Evolutionary conservation across 352 stramenopile species (phyloP).

Genomic region (Globisporangium sylvaticum): DNA sequence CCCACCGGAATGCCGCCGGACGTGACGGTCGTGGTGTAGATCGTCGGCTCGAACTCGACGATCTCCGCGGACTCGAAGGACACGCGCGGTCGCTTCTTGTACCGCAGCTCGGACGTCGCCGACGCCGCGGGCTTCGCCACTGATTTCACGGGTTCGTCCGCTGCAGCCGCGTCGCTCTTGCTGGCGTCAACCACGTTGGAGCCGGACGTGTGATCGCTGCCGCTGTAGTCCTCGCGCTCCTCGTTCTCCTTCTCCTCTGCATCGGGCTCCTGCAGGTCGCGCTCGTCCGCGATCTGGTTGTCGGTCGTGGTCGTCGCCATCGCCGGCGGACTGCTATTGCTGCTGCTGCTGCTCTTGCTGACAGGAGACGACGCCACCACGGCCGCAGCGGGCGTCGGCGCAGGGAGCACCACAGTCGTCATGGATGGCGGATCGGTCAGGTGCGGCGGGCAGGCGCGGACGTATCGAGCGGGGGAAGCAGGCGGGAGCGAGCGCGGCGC

Average conservation of each 20-base stretch:
- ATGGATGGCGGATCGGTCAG: constrained; percentile 19
- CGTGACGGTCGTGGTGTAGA: constrained; percentile 79
- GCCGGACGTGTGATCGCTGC: not conserved
- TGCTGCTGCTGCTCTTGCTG: constrained; percentile 18
- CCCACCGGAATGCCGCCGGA: constrained; percentile 63
- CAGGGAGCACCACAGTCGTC: constrained; percentile 52
- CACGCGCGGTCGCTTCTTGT: constrained; percentile 65
- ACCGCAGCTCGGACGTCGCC: constrained; percentile 22
- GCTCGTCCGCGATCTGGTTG: not conserved
- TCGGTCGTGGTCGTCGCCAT: constrained; percentile 13
- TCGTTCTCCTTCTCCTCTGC: constrained; percentile 25
- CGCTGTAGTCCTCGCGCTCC: constrained; percentile 8
- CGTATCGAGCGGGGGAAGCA: not conserved
- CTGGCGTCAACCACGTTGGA: not conserved
- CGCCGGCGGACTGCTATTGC: constrained; percentile 17
- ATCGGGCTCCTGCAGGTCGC: constrained; percentile 15
- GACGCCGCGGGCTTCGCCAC: constrained; percentile 6
- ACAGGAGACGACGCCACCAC: constrained; percentile 14
- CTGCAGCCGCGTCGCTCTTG: not conserved
- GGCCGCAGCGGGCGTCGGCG: constrained; percentile 21
- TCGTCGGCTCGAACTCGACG: constrained; percentile 80
- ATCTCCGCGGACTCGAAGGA: constrained; percentile 81
- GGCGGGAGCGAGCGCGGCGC: not conserved
- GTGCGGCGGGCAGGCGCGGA: not conserved
- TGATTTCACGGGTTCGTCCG: not conserved